Evolutionary conservation across 768 basidiomycete species (phyloP).

Genomic region (Xerocomellus dryophilus): DNA sequence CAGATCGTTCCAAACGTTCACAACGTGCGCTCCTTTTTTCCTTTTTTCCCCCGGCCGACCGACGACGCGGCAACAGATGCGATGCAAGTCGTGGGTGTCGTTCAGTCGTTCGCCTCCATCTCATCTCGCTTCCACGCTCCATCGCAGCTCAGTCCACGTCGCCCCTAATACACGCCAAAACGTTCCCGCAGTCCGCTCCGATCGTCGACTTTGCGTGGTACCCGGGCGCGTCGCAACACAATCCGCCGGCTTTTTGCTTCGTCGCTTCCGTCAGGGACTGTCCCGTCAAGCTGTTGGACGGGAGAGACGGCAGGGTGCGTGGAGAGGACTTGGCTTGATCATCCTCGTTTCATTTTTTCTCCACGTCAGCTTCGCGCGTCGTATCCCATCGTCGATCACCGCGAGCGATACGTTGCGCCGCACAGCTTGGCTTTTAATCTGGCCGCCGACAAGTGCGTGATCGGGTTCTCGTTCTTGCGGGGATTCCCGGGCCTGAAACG

Average conservation of each 20-base stretch:
- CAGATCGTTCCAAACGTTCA: constrained; percentile 54
- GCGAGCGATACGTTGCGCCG: constrained; percentile 88
- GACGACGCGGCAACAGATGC: not conserved
- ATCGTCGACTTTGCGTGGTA: constrained; percentile 85
- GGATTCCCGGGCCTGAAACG: not conserved
- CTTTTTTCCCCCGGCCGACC: not conserved
- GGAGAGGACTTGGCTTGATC: not conserved
- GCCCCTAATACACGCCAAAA: constrained; percentile 16
- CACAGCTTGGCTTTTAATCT: constrained; percentile 79
- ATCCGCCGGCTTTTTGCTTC: constrained; percentile 76
- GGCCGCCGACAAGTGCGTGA: constrained; percentile 55
- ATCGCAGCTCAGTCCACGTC: not conserved
- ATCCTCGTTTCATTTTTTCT: not conserved
- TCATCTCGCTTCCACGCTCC: not conserved
- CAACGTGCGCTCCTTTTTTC: constrained; percentile 35
- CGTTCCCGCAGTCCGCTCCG: constrained; percentile 58
- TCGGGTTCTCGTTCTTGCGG: not conserved
- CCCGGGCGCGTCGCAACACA: constrained; percentile 60
- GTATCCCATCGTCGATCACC: constrained; percentile 88
- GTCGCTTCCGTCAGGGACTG: constrained; percentile 79
- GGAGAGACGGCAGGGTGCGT: constrained; percentile 66
- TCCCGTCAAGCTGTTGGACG: constrained; percentile 85
- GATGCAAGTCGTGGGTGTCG: not conserved
- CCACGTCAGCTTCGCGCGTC: constrained; percentile 77
- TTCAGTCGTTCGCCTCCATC: not conserved